Evolutionary conservation across 2,329 filamentous ascomycete genomes (phyloP), one percentile per base, ranked within the genome.

Genomic region (Parastagonospora avenae): DNA sequence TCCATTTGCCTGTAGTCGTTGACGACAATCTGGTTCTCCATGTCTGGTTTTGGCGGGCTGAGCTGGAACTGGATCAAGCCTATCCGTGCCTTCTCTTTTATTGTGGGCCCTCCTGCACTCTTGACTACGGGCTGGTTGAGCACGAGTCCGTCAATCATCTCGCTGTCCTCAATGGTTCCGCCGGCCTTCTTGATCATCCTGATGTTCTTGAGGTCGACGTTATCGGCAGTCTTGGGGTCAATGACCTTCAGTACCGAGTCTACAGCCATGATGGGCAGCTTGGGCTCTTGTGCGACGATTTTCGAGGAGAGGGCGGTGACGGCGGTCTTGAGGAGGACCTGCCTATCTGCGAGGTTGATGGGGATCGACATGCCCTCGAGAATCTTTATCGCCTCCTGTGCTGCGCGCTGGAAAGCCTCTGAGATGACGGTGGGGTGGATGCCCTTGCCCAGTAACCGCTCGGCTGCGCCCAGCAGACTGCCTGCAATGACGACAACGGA

Each of bases 1-100:
- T 99, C 94, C 94, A 99, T 99, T 76, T 99, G 94, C 71, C 94
- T 86, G 83, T 99, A 99, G 80, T 99, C 94, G 77, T 99, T 99
- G 70, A 99, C 94, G 29, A 96, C 88, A 60, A 99, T 97, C 71
- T 95, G 94, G 79, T 99, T 99, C 81, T 99, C 94, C 94, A 99
- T 99, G 76, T 99, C 94, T 64, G 94, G 94, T 79, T 99, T 99
- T 2, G 94, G 94, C 40, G 94, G 93, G 77, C 92, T 96, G 66
- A 99, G 86, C 78, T 99, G 94, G 84, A 99, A 99, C 75, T 99
- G 94, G 63, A 99, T 97, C 55, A 99, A 82, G 60, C 90, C 94
- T 78, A 99, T 99, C 79, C 83, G 89, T 58, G 94, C 94, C 85
- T 99, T 99, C 78, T 99, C 94, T 82, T 97, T 96, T 69, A 92